These are phyloP conservation scores for Venturia oleaginea DNA, from an alignment of 2,329 filamentous ascomycete species.

Conservation along the genomic window DNA sequence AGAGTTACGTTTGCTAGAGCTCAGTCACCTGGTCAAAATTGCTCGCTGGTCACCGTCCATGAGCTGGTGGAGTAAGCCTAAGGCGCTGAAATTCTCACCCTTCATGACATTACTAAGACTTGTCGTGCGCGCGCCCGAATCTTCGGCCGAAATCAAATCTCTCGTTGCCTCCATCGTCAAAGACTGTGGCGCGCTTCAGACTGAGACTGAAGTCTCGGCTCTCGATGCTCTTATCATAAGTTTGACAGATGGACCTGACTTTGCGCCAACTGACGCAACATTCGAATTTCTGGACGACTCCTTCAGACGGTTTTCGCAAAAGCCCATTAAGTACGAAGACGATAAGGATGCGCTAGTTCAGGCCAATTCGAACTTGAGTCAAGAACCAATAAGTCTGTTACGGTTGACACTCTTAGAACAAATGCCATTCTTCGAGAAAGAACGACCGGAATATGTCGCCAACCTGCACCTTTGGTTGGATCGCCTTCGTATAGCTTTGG, in stretches of 20 bases:
- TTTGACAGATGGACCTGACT: conserved; percentile 31
- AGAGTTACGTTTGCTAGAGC: conserved; percentile 58
- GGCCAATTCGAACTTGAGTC: conserved; percentile 14
- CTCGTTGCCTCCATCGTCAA: conserved; percentile 53
- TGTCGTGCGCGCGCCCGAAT: conserved; percentile 41
- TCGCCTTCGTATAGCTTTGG: not conserved
- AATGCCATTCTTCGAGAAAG: conserved; percentile 34
- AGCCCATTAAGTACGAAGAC: conserved; percentile 77
- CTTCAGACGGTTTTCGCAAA: conserved; percentile 61
- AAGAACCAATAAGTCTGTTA: conserved; percentile 15
- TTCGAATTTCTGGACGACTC: conserved; percentile 78
- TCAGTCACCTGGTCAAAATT: conserved; percentile 73
- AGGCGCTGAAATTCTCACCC: conserved; percentile 55
- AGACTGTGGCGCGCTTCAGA: conserved; percentile 59
- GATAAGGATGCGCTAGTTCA: conserved; percentile 44
- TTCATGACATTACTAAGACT: conserved; percentile 63
- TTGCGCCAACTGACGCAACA: conserved; percentile 34
- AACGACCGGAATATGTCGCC: conserved; percentile 4
- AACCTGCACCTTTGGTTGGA: not conserved
- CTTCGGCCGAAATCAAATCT: conserved; percentile 42
- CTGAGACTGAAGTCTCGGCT: conserved; percentile 28
- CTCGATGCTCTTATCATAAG: conserved; percentile 39
- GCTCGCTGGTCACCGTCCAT: conserved; percentile 73
- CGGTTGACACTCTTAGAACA: conserved; percentile 20
- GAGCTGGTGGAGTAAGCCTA: conserved; percentile 77